Base-by-base conservation (phyloP, 2,329 filamentous ascomycete genomes). In the Penicillium sp. region DNA sequence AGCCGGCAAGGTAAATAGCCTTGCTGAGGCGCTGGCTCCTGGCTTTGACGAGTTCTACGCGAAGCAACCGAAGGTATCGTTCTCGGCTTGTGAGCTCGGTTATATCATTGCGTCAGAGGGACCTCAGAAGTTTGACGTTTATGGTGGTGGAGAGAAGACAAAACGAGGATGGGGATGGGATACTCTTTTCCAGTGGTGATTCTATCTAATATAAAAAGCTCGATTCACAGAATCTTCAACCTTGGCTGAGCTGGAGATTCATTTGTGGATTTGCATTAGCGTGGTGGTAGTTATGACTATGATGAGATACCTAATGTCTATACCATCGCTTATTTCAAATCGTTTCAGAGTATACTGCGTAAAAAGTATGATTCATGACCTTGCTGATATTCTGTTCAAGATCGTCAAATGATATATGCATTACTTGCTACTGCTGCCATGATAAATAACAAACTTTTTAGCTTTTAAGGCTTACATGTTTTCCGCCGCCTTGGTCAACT, bases 81-180 rank as follows among this genome's bases (percentile, higher is more conserved):
- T 78, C 54, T 69, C 70, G 1, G 72, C 73, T 10, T 85, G 82
- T 59, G 77, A 78, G 56, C 48, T 71, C 20, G 83, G 82, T 2
- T 82, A 85, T 55, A 69, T 84, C 28, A 35, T 78, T 0, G 72
- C 74, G 28, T 75, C 77, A 2, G 81, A 85, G 61, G 81, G 81
- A 0, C 77, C 78, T 3, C 75, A 78, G 50, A 58, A 57, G 20
- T 61, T 59, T 20, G 53, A 61, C 52, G 42, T 50, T 8, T 62
- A 60, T 43, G 49, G 53, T 1, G 44, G 48, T 13, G 51, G 32
- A 44, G 42, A 57, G 46, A 52, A 52, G 53, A 41, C 47, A 35
- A 42, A 39, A 47, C 18, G 28, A 13, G 42, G 37, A 10, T 45
- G 46, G 40, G 13, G 38, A 0, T 52, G 48, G 40, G 44, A 59